Base-by-base conservation (phyloP, 345 rosid species). In the Crucihimalaya himalaica region DNA sequence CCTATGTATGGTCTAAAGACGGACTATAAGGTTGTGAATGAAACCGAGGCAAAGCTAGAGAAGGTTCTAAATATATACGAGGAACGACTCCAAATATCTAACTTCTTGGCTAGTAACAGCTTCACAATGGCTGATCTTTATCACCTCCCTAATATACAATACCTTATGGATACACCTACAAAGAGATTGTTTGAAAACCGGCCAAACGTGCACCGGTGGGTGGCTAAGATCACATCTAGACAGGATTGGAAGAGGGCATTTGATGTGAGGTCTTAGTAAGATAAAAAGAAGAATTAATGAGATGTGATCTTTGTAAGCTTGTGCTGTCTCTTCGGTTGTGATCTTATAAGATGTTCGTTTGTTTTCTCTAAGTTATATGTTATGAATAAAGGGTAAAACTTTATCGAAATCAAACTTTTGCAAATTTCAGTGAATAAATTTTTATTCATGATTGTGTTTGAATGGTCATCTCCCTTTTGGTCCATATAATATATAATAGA, bases 181-280 rank as follows among this genome's bases (percentile, higher is more conserved):
- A 80, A 80, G 75, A 81, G 78, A 74, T 56, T 81, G 77, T 63
- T 84, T 11, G 80, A 80, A 16, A 63, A 39, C 4, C 81, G 82
- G 61, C 86, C 87, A 3, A 81, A 73, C 54, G 87, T 85, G 14
- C 21, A 51, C 47, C 79, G 76, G 11, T 87, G 87, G 91, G 81
- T 78, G 4, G 70, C 72, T 46, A 57, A 75, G 32, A 87, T 87
- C 74, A 73, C 69, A 2, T 78, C 87, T 5, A 82, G 91, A 72
- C 91, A 85, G 2, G 84, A 86, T 21, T 86, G 90, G 88, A 50
- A 73, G 58, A 88, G 84, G 83, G 98, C 88, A 2, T 53, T 56
- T 43, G 77, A 73, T 66, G 47, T 25, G 13, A 54, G 43, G 34
- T 55, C 50, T 23, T 73, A 71, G 77, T 64, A 32, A 3, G 15